Base-by-base conservation (phyloP, 1,139 yeast genomes). In the Hanseniaspora sp. region DNA sequence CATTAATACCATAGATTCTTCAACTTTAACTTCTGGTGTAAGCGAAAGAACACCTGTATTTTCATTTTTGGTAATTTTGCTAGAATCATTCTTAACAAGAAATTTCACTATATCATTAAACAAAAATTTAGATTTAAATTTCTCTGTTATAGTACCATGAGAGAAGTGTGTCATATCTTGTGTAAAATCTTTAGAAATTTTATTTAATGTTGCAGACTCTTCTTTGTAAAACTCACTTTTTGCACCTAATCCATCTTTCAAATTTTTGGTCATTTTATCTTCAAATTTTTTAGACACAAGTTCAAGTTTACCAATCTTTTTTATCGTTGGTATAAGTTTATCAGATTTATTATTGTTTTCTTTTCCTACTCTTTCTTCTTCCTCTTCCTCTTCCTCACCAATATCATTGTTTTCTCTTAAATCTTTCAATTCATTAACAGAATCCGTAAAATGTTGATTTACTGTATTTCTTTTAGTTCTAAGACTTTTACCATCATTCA, bases 1-100 rank as follows among this genome's bases (percentile, higher is more conserved):
- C 46, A 77, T 65, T 17, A 51, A 12, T 30, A 38, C 31, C 23
- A 86, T 90, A 82, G 62, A 82, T 75, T 59, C 73, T 74, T 35
- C 64, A 65, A 29, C 60, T 57, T 54, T 71, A 67, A 1, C 64
- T 35, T 59, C 55, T 39, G 62, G 55, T 54, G 52, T 59, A 5
- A 51, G n/a, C 7, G 43, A 38, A n/a, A 51, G 13, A 11, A 48
- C 55, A 18, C 57, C 61, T 31, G 59, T 58, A 31, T 54, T 52
- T 30, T 57, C 59, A 17, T 55, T 56, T 35, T 56, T 61, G 34
- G 59, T 60, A 12, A 61, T 59, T 12, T 58, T 62, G 1, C 60
- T 61, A 8, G 56, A 60, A 29, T 62, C 57, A 18, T 54, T 58
- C 15, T 54, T 53, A 13, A 46, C 59, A 33, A 44, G 33, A 30